Conservation (phyloP, 192 early-diverging fungal genomes). For the Coemansia sp. region DNA sequence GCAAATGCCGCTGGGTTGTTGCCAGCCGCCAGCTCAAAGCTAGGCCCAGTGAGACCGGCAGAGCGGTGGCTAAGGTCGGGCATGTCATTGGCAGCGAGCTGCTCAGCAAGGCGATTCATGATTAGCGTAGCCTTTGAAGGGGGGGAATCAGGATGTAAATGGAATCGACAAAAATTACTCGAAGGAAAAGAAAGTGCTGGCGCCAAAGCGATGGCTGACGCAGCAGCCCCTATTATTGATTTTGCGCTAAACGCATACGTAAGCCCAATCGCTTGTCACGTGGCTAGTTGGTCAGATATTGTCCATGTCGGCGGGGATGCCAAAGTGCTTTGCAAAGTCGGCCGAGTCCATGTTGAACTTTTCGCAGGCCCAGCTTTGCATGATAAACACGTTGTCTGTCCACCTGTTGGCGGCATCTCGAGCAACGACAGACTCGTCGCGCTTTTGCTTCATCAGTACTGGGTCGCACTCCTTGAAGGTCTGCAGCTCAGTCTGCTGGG, state of each 20-base stretch:
- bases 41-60: background rate
- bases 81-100: conserved; percentile 22
- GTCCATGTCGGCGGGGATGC: conserved; percentile 77
- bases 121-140: background rate
- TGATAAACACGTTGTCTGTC: conserved; percentile 89
- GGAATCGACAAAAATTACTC: background rate
- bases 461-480: conserved; percentile 82
- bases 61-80: conserved; percentile 1
- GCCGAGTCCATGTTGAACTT: conserved; percentile 67
- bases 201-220: background rate
- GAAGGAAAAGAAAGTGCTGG: background rate
- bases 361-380: conserved; percentile 76
- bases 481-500: conserved; percentile 61
- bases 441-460: conserved; percentile 64
- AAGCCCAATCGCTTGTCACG: background rate
- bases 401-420: conserved; percentile 82
- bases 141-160: background rate
- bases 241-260: background rate
- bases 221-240: too few relatives aligned
- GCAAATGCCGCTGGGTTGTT: conserved; percentile 85
- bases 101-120: conserved; percentile 47
- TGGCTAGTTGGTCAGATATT: conserved; percentile 38
- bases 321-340: conserved; percentile 69
- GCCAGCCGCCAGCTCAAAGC: conserved; percentile 37
- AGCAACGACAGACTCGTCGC: conserved; percentile 61